Evolutionary conservation across 2,329 filamentous ascomycete genomes (phyloP), one percentile per base, ranked within the genome.

Genomic region (Claviceps pusilla): DNA sequence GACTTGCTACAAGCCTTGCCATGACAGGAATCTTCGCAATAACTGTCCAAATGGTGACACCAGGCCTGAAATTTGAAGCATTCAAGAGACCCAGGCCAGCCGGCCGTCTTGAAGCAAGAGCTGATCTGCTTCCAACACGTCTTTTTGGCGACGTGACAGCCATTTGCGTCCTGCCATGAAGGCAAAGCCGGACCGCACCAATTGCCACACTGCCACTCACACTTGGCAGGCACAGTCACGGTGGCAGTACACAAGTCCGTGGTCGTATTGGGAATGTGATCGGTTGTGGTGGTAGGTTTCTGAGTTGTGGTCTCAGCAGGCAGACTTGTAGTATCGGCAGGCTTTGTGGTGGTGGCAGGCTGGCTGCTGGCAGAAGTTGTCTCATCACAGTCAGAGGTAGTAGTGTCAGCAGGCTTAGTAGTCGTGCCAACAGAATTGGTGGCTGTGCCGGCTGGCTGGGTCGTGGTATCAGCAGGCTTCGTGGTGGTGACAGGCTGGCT

Each of bases 181-280:
- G 76, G 76, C 12, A 80, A 63, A 14, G 75, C 69, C 48, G 68
- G 69, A 42, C 71, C 71, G 62, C 76, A 79, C 76, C 77, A 80
- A 57, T 70, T 72, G 50, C 77, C 78, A 58, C 73, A 74, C 58
- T 73, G 68, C 65, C 77, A 80, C 62, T 80, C 77, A 64, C 77
- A 80, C 35, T 65, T 68, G 50, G 74, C 65, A 10, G 75, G 71
- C 29, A 71, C 63, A 11, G 71, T 68, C 29, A 67, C 63, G 29
- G 74, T 77, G 50, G 70, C 66, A 10, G 72, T 76, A 65, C 77
- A 80, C 52, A 75, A 63, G n/a, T 70, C 61, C 43, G 65, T 64
- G 33, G 63, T 65, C 16, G 69, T 70, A 28, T 67, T 71, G 33
- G 65, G 39, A 14, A 43, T 33, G 1, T 56, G 57, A 49, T 56